Percentiles rank a stretch among this genome's conserved stretches.
Evolutionary conservation across 495 filamentous ascomycete species (phyloP).

Genomic region (Cladorrhinum samala): DNA sequence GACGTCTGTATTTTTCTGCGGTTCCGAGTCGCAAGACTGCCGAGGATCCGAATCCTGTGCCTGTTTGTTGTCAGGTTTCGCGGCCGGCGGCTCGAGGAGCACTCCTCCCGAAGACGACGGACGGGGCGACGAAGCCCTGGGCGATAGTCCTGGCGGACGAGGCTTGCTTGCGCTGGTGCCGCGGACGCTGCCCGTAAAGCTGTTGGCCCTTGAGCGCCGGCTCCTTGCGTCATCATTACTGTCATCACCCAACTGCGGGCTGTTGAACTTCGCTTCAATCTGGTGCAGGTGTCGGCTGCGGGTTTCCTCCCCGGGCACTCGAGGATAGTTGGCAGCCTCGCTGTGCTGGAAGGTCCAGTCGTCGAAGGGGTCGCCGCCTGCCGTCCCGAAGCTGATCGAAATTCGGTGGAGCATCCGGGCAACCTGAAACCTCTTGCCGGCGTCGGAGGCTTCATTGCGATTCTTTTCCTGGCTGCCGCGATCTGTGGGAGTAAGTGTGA

Average conservation of each 20-base stretch:
- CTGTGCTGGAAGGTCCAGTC: constrained; percentile 41
- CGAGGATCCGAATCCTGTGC: neutral
- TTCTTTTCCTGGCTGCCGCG: neutral
- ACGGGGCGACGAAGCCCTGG: neutral
- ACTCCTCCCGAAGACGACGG: too few species aligned
- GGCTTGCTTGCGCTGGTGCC: neutral
- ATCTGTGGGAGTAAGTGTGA: neutral
- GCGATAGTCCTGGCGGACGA: too few species aligned
- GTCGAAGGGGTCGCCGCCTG: constrained; percentile 37
- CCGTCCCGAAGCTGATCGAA: constrained; percentile 35
- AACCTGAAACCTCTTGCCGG: constrained; percentile 35
- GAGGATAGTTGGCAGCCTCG: constrained; percentile 41
- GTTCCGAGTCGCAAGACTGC: neutral
- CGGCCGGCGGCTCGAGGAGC: neutral
- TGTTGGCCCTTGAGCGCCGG: constrained; percentile 9
- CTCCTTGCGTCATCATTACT: neutral
- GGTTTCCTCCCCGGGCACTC: constrained; percentile 44
- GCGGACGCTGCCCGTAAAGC: constrained; percentile 4
- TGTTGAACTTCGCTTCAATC: constrained; percentile 37
- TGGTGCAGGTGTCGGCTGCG: constrained; percentile 35
- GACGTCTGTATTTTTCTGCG: neutral
- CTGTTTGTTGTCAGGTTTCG: neutral
- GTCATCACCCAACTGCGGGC: neutral
- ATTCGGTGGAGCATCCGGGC: constrained; percentile 29
- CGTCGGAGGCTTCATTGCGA: constrained; percentile 9